phyloP scores from a whole-genome alignment of 768 basidiomycete genomes.

The Boletus sp. region DNA sequence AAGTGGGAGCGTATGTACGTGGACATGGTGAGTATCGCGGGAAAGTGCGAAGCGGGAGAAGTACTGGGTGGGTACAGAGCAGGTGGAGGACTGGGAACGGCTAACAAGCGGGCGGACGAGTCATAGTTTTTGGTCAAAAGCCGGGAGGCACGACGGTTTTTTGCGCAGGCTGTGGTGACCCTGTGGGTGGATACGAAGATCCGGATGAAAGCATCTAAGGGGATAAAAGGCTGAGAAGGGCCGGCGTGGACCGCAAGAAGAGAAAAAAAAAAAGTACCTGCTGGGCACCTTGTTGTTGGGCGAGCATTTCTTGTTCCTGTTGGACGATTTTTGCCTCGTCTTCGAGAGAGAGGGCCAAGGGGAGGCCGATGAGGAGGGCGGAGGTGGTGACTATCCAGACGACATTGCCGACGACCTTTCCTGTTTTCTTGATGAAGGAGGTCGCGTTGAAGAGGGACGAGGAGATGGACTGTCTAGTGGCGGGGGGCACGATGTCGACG shows the following conservation, averaged over 20 bases:
- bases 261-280: slow-evolving; percentile 51
- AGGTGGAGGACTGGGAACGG: slow-evolving; percentile 7
- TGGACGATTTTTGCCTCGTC: slow-evolving; percentile 93
- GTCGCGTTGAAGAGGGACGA: slow-evolving; percentile 58
- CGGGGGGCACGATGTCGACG: slow-evolving; percentile 92
- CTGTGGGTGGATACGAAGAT: slow-evolving; percentile 54
- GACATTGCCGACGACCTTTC: slow-evolving; percentile 77
- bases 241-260: not conserved
- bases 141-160: slow-evolving; percentile 80
- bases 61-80: slow-evolving; percentile 12
- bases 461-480: slow-evolving; percentile 75
- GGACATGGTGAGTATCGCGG: slow-evolving; percentile 6
- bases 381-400: slow-evolving; percentile 96
- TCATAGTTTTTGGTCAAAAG: slow-evolving; percentile 47
- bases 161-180: slow-evolving; percentile 32
- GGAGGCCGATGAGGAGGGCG: slow-evolving; percentile 89
- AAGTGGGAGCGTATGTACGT: slow-evolving; percentile 9
- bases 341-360: slow-evolving; percentile 88
- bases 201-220: slow-evolving; percentile 67
- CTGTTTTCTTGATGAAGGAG: slow-evolving; percentile 59
- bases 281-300: slow-evolving; percentile 90
- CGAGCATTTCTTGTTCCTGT: slow-evolving; percentile 91
- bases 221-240: slow-evolving; percentile 14
- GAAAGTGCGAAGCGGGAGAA: slow-evolving; percentile 15
- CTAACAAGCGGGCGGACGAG: not conserved